Evolutionary conservation across 129 eudicot species (phyloP).

Genomic region (Silybum marianum): DNA sequence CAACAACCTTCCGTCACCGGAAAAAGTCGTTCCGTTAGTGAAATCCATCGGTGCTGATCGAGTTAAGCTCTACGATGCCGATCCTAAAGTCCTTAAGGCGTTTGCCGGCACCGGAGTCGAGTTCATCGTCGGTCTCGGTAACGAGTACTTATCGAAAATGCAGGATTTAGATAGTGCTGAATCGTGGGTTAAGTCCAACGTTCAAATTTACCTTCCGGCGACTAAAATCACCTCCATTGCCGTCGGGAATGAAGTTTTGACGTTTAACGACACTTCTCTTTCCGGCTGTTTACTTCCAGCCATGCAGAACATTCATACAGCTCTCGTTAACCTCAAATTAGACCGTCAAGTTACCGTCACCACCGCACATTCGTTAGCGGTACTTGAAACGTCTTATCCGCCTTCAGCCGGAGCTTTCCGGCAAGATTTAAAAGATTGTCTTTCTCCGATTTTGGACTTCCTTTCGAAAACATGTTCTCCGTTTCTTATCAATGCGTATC

Average conservation of each 20-base stretch:
- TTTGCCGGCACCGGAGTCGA: constrained; percentile 76
- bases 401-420: constrained; percentile 81
- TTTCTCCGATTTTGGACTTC: constrained; percentile 61
- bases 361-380: constrained; percentile 68
- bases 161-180: constrained; percentile 57
- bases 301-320: constrained; percentile 76
- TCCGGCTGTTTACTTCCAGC: constrained; percentile 71
- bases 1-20: constrained; percentile 78
- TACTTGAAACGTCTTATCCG: constrained; percentile 75
- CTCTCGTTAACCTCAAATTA: constrained; percentile 50
- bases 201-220: constrained; percentile 57
- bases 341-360: constrained; percentile 65
- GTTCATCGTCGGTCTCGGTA: constrained; percentile 66
- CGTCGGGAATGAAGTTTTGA: constrained; percentile 84
- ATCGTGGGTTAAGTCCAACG: constrained; percentile 71
- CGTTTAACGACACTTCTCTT: constrained; percentile 65
- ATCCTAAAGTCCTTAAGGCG: constrained; percentile 71
- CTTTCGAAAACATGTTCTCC: constrained; percentile 63
- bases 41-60: constrained; percentile 64
- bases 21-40: constrained; percentile 59
- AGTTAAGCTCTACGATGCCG: constrained; percentile 89
- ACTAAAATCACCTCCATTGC: constrained; percentile 77
- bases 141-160: constrained; percentile 55
- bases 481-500: constrained; percentile 80
- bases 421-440: constrained; percentile 41